Evolutionary conservation across 345 rosid species (phyloP), one percentile per base, ranked within the genome.

Genomic region (thale cress (Arabidopsis thaliana)): DNA sequence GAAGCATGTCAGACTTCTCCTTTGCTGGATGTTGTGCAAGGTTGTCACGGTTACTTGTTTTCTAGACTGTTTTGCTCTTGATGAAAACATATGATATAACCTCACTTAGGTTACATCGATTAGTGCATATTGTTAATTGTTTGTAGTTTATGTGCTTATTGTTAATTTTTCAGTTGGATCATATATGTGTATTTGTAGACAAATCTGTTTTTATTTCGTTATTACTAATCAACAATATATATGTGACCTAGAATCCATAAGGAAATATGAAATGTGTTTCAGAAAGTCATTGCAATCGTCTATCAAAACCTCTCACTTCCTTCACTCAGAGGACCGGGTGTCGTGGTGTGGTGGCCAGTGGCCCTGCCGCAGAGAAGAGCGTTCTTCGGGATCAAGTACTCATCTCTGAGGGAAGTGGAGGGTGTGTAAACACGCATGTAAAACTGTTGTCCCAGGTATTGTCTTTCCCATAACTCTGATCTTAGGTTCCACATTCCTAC

Each of bases 1-100:
- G 96, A 93, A 70, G 97, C 96, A 0, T 93, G 94, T 79, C 94
- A 91, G 70, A 89, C 96, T 1, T 79, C 87, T 62, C 97, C 98
- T 34, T 81, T 93, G 80, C 87, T 93, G 16, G 98, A 89, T 72
- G 80, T 86, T 16, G 77, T 87, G 16, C 96, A 93, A 70, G 96
- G 96, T 33, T 91, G 90, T 74, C 98, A 87, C 48, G 69, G 80
- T 71, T 93, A 90, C 83, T 76, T 90, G 86, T 93, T 89, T 76
- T 93, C 98, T 1, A 87, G 97, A 75, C 68, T 93, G 82, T 91
- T 93, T 74, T 87, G 89, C 75, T 90, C 95, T 44, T 93, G 83
- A 89, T 55, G 57, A 62, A 50, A 30, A 22, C 61, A 52, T 1
- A 34, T 20, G 63, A 34, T 58, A 14, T 36, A 58, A 34, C 44